A percentile compares a stretch with the other conserved stretches of the same genome.
These are phyloP conservation scores for Przewalskia tangutica DNA, from an alignment of 257 asterid species.

Conservation along the genomic window DNA sequence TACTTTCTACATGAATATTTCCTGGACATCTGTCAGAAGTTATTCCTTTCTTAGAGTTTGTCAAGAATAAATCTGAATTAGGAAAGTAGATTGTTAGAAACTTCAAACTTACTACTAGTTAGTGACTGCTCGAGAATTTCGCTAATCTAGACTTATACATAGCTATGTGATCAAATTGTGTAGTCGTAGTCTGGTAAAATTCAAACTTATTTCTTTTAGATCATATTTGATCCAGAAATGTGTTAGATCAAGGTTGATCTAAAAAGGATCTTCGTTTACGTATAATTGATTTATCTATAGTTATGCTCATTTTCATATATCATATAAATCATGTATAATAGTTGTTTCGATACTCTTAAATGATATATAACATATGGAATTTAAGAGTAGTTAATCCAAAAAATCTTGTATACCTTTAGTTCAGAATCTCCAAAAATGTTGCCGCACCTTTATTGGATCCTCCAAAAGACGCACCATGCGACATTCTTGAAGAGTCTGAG, in stretches of 20 bases:
- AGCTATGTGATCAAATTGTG: background rate
- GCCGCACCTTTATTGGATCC: background rate
- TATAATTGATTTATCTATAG: background rate
- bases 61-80: background rate
- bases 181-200: background rate
- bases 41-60: background rate
- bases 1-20: too few relatives aligned
- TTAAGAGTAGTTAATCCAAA: background rate
- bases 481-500: background rate
- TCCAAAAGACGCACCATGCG: background rate
- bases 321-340: background rate
- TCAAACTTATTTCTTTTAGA: background rate
- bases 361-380: background rate
- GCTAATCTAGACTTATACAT: background rate
- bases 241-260: background rate
- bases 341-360: background rate
- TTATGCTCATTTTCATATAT: background rate
- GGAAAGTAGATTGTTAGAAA: background rate
- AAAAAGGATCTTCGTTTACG: background rate
- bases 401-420: too few relatives aligned
- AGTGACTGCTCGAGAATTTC: background rate
- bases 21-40: background rate
- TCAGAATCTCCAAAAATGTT: background rate
- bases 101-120: background rate
- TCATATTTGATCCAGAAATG: background rate